Evolutionary conservation across 2,329 filamentous ascomycete species (phyloP).

Genomic region (Ophiostoma pallidulum): DNA sequence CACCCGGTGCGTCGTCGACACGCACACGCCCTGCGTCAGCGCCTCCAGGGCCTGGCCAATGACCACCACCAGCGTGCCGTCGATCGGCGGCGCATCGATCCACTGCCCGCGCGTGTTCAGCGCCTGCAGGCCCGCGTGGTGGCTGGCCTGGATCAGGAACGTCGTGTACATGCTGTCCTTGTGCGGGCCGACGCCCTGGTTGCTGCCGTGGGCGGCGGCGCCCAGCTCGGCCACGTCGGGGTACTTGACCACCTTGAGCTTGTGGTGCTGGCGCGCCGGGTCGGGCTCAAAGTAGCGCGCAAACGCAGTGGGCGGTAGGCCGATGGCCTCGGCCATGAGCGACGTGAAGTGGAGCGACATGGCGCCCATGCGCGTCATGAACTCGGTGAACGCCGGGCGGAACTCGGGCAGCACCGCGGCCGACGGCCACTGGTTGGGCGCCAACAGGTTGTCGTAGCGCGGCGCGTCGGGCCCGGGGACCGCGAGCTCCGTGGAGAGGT

Average conservation of each 20-base stretch:
- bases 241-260: constrained; percentile 84
- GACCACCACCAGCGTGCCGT: constrained; percentile 72
- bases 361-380: constrained; percentile 65
- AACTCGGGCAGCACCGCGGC: constrained; percentile 55
- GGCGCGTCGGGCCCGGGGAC: constrained; percentile 54
- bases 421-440: constrained; percentile 74
- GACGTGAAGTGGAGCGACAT: constrained; percentile 67
- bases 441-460: constrained; percentile 63
- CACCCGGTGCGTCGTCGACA: constrained; percentile 73
- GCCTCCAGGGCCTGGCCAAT: constrained; percentile 85
- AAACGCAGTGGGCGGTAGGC: constrained; percentile 60
- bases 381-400: constrained; percentile 58
- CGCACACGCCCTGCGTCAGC: constrained; percentile 72
- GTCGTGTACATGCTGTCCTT: constrained; percentile 78
- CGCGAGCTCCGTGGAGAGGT: constrained; percentile 71
- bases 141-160: constrained; percentile 70
- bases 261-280: constrained; percentile 54
- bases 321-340: constrained; percentile 76
- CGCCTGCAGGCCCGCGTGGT: constrained; percentile 70
- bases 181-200: constrained; percentile 60
- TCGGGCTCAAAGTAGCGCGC: constrained; percentile 66
- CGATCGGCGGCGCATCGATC: constrained; percentile 72
- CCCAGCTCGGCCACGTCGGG: constrained; percentile 59
- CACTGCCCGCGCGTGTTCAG: constrained; percentile 70
- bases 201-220: constrained; percentile 26